Evolutionary conservation across 2,329 filamentous ascomycete species (phyloP), one percentile per base, ranked within the genome.

Genomic region (Torrubiellomyces zombiae): DNA sequence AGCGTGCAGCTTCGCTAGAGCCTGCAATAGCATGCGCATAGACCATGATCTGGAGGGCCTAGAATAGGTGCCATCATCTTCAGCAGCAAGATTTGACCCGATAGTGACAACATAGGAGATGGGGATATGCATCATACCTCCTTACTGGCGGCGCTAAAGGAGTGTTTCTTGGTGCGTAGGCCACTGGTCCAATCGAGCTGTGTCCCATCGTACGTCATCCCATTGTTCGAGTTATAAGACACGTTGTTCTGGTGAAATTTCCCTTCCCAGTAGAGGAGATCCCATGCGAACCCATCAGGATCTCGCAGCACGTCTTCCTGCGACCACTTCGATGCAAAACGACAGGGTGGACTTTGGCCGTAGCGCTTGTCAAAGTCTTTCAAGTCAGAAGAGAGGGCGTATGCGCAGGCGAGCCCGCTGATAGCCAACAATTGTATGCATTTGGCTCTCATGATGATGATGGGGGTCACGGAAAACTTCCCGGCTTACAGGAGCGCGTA

Each of bases 221-320:
- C 55, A 29, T 57, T 58, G 10, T 35, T 37, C 3, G 38, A 30
- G 28, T 57, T 56, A 33, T 55, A 57, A 7, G 45, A 40, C 3
- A 57, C 40, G 13, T 50, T 43, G 24, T 55, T 46, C 24, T 51
- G 47, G 25, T 56, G 53, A 17, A 57, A 56, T 14, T 51, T 44
- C n/a, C 50, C 53, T 30, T 58, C 55, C 52, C 53, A 57, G 32
- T 49, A 55, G 9, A 57, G 30, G 10, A 56, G 30, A 24, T 55
- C 44, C 32, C 40, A 44, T 14, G 45, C 38, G 15, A 56, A 55
- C 2, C 38, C 35, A 7, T 42, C 34, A 0, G 48, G 34, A 6
- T 41, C 30, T 9, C 35, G 25, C 4, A 54, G 32, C 6, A 47
- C 36, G 6, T 47, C 31, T 1, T 41, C 25, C 9, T 43, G 40